A percentile compares a stretch with the other conserved stretches of the same genome.
Evolutionary conservation across 2,329 filamentous ascomycete species (phyloP).

Genomic region (Xylaria hypoxylon): DNA sequence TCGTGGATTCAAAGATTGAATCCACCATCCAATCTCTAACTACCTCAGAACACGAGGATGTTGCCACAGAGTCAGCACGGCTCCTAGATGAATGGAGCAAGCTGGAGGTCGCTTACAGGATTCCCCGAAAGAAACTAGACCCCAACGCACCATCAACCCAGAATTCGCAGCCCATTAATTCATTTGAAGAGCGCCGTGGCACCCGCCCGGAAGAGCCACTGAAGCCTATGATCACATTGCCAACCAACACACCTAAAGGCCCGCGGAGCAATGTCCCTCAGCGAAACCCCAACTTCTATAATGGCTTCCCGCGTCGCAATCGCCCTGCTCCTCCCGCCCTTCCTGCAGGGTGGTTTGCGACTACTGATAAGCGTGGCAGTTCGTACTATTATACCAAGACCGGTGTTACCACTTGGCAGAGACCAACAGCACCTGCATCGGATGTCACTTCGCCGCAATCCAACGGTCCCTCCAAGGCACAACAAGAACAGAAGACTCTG

Average conservation of each 20-base stretch:
- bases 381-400: conserved; percentile 87
- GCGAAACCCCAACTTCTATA: conserved; percentile 64
- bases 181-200: conserved; percentile 73
- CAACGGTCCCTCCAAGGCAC: conserved; percentile 72
- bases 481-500: conserved; percentile 76
- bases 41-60: conserved; percentile 76
- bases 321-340: conserved; percentile 63
- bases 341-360: conserved; percentile 87
- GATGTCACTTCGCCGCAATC: conserved; percentile 67
- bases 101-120: conserved; percentile 90
- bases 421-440: conserved; percentile 76
- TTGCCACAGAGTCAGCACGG: conserved; percentile 75
- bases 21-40: conserved; percentile 77
- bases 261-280: conserved; percentile 71
- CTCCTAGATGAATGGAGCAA: conserved; percentile 89
- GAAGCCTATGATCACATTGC: conserved; percentile 58
- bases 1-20: conserved; percentile 95
- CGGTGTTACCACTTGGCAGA: conserved; percentile 83
- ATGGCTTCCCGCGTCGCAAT: conserved; percentile 65
- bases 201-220: conserved; percentile 60
- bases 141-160: conserved; percentile 65
- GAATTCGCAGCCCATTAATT: conserved; percentile 60
- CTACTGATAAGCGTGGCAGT: conserved; percentile 76
- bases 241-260: conserved; percentile 66
- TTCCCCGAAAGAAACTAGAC: conserved; percentile 88